Conservation (phyloP, 495 filamentous ascomycete genomes). For the Amorphotheca resinae region DNA sequence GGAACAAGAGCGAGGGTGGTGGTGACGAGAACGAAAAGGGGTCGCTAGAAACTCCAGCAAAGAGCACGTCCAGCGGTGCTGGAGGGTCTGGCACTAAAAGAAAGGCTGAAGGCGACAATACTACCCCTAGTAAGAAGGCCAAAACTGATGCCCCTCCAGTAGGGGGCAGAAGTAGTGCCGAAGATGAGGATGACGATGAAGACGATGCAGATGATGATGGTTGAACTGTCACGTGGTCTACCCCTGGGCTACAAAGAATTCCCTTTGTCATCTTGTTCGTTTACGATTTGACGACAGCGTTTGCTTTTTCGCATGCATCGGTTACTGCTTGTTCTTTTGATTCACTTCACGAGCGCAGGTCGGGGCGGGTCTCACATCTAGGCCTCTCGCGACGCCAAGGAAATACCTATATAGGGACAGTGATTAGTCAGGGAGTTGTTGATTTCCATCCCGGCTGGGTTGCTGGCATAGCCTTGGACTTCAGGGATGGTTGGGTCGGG, state of each 20-base stretch:
- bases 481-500: conserved; percentile 5
- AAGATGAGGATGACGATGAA: conserved; percentile 40
- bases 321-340: neutral
- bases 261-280: conserved; percentile 13
- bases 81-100: conserved; percentile 26
- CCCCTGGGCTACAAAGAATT: too few relatives aligned
- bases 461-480: conserved; percentile 8
- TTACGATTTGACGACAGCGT: conserved; percentile 23
- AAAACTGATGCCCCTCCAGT: conserved; percentile 33
- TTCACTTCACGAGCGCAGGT: conserved; percentile 10
- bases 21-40: conserved; percentile 24
- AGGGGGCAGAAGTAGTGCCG: conserved; percentile 8
- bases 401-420: conserved; percentile 6
- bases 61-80: conserved; percentile 31
- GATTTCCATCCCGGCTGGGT: conserved; percentile 3
- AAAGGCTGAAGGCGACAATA: conserved; percentile 28
- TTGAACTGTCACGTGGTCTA: conserved; percentile 9
- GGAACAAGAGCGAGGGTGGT: conserved; percentile 29
- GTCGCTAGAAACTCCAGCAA: conserved; percentile 26
- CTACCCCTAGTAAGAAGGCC: conserved; percentile 40
- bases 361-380: neutral
- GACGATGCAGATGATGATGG: conserved; percentile 35
- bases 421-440: neutral
- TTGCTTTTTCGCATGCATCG: conserved; percentile 12
- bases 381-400: conserved; percentile 5